Conservation (phyloP, 345 rosid genomes). For the Rhodamnia rubescens region DNA sequence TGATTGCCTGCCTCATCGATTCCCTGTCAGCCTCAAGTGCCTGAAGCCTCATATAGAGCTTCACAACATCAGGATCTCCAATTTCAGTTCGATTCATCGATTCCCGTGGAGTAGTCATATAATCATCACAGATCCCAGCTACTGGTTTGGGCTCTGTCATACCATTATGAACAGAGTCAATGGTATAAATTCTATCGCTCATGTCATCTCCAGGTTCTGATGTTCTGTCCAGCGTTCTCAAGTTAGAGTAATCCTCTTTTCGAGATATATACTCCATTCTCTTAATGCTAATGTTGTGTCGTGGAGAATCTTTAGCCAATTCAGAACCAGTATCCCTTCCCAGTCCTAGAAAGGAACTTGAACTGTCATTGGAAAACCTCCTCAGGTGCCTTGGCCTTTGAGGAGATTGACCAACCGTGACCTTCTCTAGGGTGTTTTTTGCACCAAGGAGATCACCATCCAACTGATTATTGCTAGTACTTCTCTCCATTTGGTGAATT, state of each 20-base stretch:
- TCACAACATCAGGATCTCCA: slow-evolving; percentile 70
- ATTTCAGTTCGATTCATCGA: slow-evolving; percentile 29
- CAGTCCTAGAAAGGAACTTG: slow-evolving; percentile 32
- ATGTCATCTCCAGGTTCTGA: slow-evolving; percentile 57
- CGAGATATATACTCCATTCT: slow-evolving; percentile 33
- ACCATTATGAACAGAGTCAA: slow-evolving; percentile 62
- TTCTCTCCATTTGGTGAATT: slow-evolving; percentile 68
- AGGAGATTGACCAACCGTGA: slow-evolving; percentile 70
- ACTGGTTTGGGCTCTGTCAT: slow-evolving; percentile 29
- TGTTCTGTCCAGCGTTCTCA: slow-evolving; percentile 31
- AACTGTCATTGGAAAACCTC: slow-evolving; percentile 49
- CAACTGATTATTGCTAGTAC: slow-evolving; percentile 32
- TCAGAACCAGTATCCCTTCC: slow-evolving; percentile 36
- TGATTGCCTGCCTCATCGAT: slow-evolving; percentile 83
- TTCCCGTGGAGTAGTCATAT: slow-evolving; percentile 36
- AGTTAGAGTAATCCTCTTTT: slow-evolving; percentile 24
- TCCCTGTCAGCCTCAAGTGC: slow-evolving; percentile 96
- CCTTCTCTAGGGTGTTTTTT: slow-evolving; percentile 52
- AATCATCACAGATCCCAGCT: slow-evolving; percentile 30
- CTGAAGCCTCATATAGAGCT: slow-evolving; percentile 82
- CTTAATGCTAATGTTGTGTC: slow-evolving; percentile 29
- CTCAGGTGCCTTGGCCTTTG: slow-evolving; percentile 39
- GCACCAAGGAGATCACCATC: slow-evolving; percentile 36
- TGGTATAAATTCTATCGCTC: slow-evolving; percentile 82
- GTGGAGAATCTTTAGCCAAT: slow-evolving; percentile 38